Evolutionary conservation across 1,139 yeast genomes (phyloP).

Genomic region (Candida tunisiensis): DNA sequence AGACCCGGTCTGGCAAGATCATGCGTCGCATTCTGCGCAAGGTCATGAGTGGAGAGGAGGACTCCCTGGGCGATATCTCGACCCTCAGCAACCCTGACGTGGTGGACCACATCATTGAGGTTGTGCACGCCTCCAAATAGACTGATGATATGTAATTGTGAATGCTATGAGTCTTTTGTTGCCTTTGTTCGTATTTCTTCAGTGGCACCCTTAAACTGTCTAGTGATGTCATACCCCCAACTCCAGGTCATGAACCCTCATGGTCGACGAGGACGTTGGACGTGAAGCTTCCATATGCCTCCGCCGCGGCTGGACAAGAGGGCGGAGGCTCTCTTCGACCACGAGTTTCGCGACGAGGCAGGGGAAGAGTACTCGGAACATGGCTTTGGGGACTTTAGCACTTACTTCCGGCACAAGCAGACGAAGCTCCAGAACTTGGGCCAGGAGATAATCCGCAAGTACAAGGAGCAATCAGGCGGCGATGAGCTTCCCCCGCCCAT

Average conservation of each 20-base stretch:
- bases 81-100: conserved; percentile 72
- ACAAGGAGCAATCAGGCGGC: conserved; percentile 5
- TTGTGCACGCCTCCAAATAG: conserved; percentile 7
- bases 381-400: conserved; percentile 51
- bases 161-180: too few relatives aligned
- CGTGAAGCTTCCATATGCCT: too few relatives aligned
- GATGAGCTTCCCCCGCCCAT: too few relatives aligned
- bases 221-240: too few relatives aligned
- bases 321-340: background rate
- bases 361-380: conserved; percentile 9
- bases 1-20: conserved; percentile 88
- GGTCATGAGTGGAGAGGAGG: conserved; percentile 67
- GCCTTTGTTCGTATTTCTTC: too few relatives aligned
- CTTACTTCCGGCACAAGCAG: conserved; percentile 53
- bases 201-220: too few relatives aligned
- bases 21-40: conserved; percentile 91
- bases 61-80: conserved; percentile 72
- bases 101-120: conserved; percentile 47
- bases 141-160: conserved; percentile 1
- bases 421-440: conserved; percentile 53
- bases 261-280: too few relatives aligned
- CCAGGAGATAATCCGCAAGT: conserved; percentile 4
- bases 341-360: conserved; percentile 4
- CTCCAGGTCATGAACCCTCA: too few relatives aligned
- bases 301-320: background rate